A percentile compares a stretch with the other conserved stretches of the same genome.
phyloP scores from a whole-genome alignment of 257 asterid genomes.

The Nicotiana otophora region DNA sequence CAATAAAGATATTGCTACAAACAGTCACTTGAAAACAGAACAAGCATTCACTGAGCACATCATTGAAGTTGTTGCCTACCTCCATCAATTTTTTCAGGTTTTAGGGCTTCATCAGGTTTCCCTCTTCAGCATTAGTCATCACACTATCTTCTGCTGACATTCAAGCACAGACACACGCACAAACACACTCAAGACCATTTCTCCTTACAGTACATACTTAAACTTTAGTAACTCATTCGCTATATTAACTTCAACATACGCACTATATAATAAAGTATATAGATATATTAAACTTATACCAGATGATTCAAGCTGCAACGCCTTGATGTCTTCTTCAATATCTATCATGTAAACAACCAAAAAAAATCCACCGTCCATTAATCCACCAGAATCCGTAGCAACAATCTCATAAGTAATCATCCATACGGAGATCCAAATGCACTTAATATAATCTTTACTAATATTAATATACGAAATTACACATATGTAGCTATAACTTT shows the following conservation, averaged over 20 bases:
- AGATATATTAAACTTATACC: constrained; percentile 27
- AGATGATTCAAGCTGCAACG: constrained; percentile 68
- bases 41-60: background rate
- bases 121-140: constrained; percentile 12
- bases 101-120: constrained; percentile 10
- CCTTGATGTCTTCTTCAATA: constrained; percentile 78
- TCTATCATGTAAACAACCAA: constrained; percentile 25
- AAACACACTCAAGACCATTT: background rate
- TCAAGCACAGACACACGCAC: constrained; percentile 3
- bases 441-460: background rate
- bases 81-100: constrained; percentile 18
- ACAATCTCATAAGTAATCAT: background rate
- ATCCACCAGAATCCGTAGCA: background rate
- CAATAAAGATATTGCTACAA: background rate
- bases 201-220: background rate
- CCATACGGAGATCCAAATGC: background rate
- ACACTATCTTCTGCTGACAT: constrained; percentile 24
- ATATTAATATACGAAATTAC: background rate
- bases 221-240: background rate
- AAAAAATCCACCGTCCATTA: background rate
- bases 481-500: background rate
- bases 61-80: constrained; percentile 8
- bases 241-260: background rate
- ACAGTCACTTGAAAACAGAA: background rate
- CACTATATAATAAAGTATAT: background rate